A percentile compares a stretch with the other conserved stretches of the same genome.
Conservation (phyloP, 306 rosid species). For the Mimosa pudica region DNA sequence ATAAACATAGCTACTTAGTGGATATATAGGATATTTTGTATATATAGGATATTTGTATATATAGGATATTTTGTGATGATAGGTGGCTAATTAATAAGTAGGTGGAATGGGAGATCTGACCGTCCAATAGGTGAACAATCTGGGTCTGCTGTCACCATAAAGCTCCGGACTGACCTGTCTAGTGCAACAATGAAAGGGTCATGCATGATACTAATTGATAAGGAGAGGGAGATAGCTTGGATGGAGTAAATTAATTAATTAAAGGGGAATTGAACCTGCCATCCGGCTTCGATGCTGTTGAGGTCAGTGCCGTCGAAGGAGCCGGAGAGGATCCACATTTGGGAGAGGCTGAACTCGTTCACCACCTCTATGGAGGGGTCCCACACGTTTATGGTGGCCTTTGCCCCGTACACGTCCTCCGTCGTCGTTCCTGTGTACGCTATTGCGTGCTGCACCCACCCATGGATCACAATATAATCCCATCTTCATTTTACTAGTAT, state of each 20-base stretch:
- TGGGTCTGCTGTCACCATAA: constrained; percentile 95
- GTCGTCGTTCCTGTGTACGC: constrained; percentile 72
- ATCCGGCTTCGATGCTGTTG: constrained; percentile 97
- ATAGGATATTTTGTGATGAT: too few relatives aligned
- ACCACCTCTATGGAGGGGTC: constrained; percentile 73
- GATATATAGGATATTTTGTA: too few relatives aligned
- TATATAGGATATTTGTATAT: too few relatives aligned
- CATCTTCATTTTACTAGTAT: not conserved
- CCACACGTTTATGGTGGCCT: constrained; percentile 93
- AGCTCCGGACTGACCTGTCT: constrained; percentile 99
- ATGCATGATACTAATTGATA: constrained; percentile 6
- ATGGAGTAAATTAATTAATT: too few relatives aligned
- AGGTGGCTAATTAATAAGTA: too few relatives aligned
- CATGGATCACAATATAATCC: not conserved
- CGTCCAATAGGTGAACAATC: constrained; percentile 99
- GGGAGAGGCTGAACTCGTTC: constrained; percentile 91
- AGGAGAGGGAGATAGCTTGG: too few relatives aligned
- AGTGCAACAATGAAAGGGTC: constrained; percentile 81
- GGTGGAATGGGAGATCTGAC: constrained; percentile 39
- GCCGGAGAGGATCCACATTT: constrained; percentile 89
- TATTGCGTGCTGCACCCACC: constrained; percentile 59
- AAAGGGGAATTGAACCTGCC: constrained; percentile 69
- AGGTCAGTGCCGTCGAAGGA: constrained; percentile 96
- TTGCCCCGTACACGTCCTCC: constrained; percentile 84
- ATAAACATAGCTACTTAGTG: not conserved